Evolutionary conservation across 2,329 filamentous ascomycete genomes (phyloP).

Genomic region (Pseudocercospora eumusae): DNA sequence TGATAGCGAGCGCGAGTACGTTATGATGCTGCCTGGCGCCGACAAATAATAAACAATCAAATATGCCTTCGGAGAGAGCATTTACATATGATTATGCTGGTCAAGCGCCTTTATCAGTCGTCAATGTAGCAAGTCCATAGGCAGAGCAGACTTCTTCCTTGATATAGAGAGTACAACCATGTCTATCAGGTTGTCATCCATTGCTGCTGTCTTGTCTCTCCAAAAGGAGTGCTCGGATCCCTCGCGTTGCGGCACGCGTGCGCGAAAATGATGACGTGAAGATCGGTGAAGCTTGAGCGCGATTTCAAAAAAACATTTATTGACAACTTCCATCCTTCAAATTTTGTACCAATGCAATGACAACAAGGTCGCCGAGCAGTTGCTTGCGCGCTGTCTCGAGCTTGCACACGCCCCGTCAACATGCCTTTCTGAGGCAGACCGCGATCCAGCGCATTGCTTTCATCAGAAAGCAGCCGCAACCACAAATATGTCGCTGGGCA

Average conservation of each 20-base stretch:
- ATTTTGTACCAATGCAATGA: constrained; percentile 42
- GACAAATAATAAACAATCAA: constrained; percentile 16
- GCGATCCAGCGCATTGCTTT: not conserved
- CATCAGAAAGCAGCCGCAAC: not conserved
- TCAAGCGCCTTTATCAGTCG: not conserved
- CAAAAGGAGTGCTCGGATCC: not conserved
- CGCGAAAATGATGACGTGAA: constrained; percentile 2
- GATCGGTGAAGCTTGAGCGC: constrained; percentile 5
- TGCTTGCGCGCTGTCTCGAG: constrained; percentile 34
- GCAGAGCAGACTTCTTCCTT: not conserved
- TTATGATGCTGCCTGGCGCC: constrained; percentile 72
- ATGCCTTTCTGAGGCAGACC: constrained; percentile 4
- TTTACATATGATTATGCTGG: not conserved
- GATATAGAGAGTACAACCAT: not conserved
- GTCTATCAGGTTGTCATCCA: too few relatives aligned
- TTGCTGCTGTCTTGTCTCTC: too few relatives aligned
- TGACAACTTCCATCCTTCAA: not conserved
- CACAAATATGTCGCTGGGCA: constrained; percentile 5
- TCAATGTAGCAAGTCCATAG: not conserved
- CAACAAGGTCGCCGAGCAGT: constrained; percentile 35
- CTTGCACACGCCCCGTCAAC: constrained; percentile 17
- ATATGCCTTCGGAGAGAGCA: not conserved
- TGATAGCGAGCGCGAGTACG: constrained; percentile 85
- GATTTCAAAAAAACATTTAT: not conserved
- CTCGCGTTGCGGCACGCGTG: not conserved